A percentile compares a stretch with the other conserved stretches of the same genome.
These are phyloP conservation scores for Dissophora ornata DNA, from an alignment of 192 early-diverging fungal species.

Conservation along the genomic window DNA sequence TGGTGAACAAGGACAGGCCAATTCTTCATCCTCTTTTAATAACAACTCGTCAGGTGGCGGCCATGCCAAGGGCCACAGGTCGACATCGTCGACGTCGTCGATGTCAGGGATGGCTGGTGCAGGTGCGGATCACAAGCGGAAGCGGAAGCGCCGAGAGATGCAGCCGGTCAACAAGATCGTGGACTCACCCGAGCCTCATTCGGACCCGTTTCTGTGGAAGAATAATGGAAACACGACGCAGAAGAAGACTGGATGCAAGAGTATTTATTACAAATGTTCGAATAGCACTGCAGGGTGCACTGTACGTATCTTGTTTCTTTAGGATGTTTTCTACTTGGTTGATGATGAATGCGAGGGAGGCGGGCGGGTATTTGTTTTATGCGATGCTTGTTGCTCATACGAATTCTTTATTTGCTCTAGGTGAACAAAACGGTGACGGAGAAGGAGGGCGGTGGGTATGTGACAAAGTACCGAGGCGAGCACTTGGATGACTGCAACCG, in stretches of 20 bases:
- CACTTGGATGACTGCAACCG: conserved; percentile 39
- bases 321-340: no score
- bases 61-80: conserved; percentile 7
- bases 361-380: no score
- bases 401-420: not conserved
- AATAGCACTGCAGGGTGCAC: conserved; percentile 64
- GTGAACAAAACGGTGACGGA: conserved; percentile 50
- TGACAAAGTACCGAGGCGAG: conserved; percentile 45
- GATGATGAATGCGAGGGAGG: no score
- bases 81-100: conserved; percentile 22
- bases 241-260: conserved; percentile 66
- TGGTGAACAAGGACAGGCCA: not conserved
- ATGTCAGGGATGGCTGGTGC: conserved; percentile 4
- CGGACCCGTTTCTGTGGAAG: conserved; percentile 65
- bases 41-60: not conserved
- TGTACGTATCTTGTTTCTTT: conserved; percentile 17
- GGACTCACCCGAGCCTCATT: conserved; percentile 64
- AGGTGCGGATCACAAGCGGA: conserved; percentile 44
- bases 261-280: conserved; percentile 70
- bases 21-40: not conserved
- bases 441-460: conserved; percentile 34
- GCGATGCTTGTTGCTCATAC: no score
- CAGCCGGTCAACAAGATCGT: conserved; percentile 70
- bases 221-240: conserved; percentile 72
- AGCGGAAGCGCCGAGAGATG: conserved; percentile 68